phyloP scores from a whole-genome alignment of 73 alveolate genomes.

The Breviolum minutum region DNA sequence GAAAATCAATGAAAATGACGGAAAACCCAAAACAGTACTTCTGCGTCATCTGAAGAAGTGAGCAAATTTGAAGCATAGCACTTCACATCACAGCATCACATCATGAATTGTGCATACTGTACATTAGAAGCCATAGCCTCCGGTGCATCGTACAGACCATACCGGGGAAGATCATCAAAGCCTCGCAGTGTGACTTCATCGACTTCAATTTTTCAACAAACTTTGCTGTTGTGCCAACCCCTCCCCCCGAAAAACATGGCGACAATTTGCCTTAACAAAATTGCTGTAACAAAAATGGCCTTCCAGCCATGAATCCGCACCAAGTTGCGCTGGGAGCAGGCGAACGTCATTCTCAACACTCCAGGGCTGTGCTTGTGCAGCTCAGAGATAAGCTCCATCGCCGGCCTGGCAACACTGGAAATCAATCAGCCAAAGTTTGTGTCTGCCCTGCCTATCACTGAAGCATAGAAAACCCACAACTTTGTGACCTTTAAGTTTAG shows the following conservation, averaged over 20 bases:
- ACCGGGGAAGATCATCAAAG: conserved; percentile 1
- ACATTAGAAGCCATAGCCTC: neutral
- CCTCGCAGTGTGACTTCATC: neutral
- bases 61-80: too few relatives aligned
- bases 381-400: conserved; percentile 36
- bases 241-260: too few relatives aligned
- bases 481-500: too few relatives aligned
- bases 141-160: neutral
- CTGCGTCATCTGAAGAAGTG: too few relatives aligned
- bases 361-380: conserved; percentile 69
- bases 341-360: conserved; percentile 35
- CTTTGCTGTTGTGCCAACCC: too few relatives aligned
- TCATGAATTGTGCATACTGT: neutral
- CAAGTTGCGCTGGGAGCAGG: conserved; percentile 63
- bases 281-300: neutral
- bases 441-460: neutral
- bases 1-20: too few relatives aligned
- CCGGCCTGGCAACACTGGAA: conserved; percentile 21
- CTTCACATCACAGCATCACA: too few relatives aligned
- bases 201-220: too few relatives aligned
- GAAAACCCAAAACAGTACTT: too few relatives aligned
- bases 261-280: neutral
- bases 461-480: too few relatives aligned
- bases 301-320: neutral
- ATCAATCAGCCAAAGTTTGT: neutral